phyloP scores from a whole-genome alignment of 345 rosid genomes.

The Pelargonium nanum region DNA sequence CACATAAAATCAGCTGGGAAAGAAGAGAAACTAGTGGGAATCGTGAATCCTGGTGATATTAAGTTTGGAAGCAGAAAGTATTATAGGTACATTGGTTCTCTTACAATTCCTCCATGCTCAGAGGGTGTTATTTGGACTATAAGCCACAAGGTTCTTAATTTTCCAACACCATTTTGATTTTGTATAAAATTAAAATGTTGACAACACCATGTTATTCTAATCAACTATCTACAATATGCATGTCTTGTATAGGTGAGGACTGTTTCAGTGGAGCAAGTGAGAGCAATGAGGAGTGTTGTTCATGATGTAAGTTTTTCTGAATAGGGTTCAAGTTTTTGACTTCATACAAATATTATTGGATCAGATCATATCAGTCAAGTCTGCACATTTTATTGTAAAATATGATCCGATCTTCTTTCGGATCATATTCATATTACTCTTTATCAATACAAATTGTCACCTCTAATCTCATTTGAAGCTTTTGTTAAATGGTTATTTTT shows the following conservation, averaged over 20 bases:
- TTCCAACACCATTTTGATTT: neutral
- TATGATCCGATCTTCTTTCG: no score
- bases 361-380: no score
- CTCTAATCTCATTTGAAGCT: neutral
- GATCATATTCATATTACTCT: no score
- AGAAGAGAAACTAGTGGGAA: constrained; percentile 24
- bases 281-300: neutral
- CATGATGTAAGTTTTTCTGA: constrained; percentile 27
- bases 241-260: neutral
- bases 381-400: no score
- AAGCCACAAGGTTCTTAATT: neutral
- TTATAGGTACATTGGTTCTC: constrained; percentile 57
- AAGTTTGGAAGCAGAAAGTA: constrained; percentile 40
- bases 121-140: constrained; percentile 71
- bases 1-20: constrained; percentile 21
- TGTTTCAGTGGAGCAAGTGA: neutral
- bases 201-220: neutral
- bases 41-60: constrained; percentile 38
- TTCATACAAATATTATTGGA: no score
- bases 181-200: no score
- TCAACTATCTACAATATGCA: neutral
- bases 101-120: constrained; percentile 61
- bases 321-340: no score
- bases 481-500: neutral
- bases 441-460: no score